Evolutionary conservation across 2,329 filamentous ascomycete species (phyloP).

Genomic region (Raffaelea albimanens): DNA sequence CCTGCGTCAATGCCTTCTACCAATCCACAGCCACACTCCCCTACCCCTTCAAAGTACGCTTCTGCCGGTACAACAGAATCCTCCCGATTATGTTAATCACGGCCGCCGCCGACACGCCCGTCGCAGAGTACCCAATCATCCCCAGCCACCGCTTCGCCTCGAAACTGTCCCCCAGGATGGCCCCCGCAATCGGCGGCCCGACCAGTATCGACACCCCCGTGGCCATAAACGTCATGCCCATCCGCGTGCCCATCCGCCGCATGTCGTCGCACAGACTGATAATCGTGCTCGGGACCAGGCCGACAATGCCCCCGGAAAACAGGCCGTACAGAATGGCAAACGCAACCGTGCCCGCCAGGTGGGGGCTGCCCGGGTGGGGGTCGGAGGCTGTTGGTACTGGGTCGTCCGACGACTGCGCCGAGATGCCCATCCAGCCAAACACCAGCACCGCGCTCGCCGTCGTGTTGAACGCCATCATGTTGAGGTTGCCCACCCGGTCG

Average conservation of each 20-base stretch:
- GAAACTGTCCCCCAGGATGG: conserved; percentile 23
- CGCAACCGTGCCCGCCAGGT: conserved; percentile 25
- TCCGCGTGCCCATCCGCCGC: conserved; percentile 26
- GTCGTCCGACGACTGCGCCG: neutral
- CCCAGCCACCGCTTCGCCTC: conserved; percentile 19
- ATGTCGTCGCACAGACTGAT: conserved; percentile 26
- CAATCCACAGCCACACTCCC: too few relatives aligned
- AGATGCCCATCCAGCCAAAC: conserved; percentile 30
- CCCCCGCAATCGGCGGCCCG: conserved; percentile 41
- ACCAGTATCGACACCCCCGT: conserved; percentile 40
- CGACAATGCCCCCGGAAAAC: conserved; percentile 31
- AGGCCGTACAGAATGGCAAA: conserved; percentile 36
- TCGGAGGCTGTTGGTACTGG: neutral
- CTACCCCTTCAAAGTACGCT: too few relatives aligned
- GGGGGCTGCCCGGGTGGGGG: conserved; percentile 4
- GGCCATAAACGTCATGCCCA: conserved; percentile 30
- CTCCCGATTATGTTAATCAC: conserved; percentile 9
- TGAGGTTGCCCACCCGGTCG: conserved; percentile 30
- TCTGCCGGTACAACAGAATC: too few relatives aligned
- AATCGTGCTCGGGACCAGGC: conserved; percentile 31
- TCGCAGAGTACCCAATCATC: conserved; percentile 22
- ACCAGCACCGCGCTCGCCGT: conserved; percentile 24
- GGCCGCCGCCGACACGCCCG: conserved; percentile 18
- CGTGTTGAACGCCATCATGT: conserved; percentile 24
- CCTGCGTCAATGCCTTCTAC: too few relatives aligned